Base-by-base conservation (phyloP, 1,139 yeast genomes). In the Candida sp. region DNA sequence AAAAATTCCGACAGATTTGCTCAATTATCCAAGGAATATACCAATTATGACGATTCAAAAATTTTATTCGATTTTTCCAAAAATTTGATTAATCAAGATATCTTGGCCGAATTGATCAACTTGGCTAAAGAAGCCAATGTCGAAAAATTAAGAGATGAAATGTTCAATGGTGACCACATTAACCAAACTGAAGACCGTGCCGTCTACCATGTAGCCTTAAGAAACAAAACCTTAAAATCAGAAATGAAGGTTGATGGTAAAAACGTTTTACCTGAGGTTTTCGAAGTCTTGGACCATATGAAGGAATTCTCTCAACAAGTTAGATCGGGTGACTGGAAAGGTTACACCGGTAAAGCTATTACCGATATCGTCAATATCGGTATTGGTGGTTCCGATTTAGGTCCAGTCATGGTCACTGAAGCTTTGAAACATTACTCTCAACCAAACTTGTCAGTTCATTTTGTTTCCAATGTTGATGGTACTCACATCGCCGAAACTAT, bases 391-490 rank as follows among this genome's bases (percentile, higher is more conserved):
- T 90, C 98, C 27, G 99, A 93, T 68, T 80, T 93, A 60, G 99
- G 99, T 58, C 99, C 99, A 41, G 98, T 93, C 45, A 93, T 93
- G 99, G 98, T 93, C 56, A 90, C 97, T 48, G 98, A 93, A 73
- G 97, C 99, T 33, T 81, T 93, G 65, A 93, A 91, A 77, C 84
- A 87, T 52, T 93, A 93, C 70, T 75, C 91, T 50, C 77, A 84
- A 60, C 82, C 84, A 50, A 87, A 83, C 49, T 76, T 93, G 58
- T 70, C 75, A 51, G 96, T 81, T 43, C 96, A 93, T 74, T 93
- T 90, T 69, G 98, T 93, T 48, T 91, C 98, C 56, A 93, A 93
- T 80, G 93, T 93, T 62, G 99, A 93, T 64, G 99, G 99, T 64
- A 93, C 99, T 48, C 97, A 91, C 72, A 79, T 91, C 64, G 93